phyloP scores from a whole-genome alignment of 1,284 basidiomycete species.

The Heterobasidion occidentale region DNA sequence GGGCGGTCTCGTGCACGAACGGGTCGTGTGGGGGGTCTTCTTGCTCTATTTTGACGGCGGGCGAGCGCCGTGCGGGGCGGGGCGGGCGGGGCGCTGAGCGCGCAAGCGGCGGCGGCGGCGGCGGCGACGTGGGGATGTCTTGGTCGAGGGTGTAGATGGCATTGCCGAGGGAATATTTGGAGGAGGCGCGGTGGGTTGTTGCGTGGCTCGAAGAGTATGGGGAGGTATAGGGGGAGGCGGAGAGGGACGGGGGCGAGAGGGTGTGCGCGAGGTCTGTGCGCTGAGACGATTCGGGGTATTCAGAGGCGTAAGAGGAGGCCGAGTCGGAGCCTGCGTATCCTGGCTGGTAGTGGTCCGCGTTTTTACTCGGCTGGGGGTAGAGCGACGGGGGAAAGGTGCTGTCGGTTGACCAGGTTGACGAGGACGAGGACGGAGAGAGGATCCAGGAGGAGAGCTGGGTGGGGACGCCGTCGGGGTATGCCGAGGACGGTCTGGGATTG shows the following conservation, averaged over 20 bases:
- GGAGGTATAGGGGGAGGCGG: conserved; percentile 4
- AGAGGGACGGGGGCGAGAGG: not conserved
- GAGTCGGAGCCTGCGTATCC: conserved; percentile 2
- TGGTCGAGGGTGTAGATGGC: conserved; percentile 4
- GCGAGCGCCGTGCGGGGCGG: conserved; percentile 1
- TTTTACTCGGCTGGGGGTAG: too few species aligned
- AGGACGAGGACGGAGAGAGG: too few species aligned
- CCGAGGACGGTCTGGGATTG: too few species aligned
- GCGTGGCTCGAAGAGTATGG: not conserved
- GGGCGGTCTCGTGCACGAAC: conserved; percentile 24
- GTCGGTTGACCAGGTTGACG: too few species aligned
- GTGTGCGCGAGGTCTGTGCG: not conserved
- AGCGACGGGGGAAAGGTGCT: too few species aligned
- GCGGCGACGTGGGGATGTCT: conserved; percentile 5
- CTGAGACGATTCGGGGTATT: conserved; percentile 8
- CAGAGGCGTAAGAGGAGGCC: conserved; percentile 5
- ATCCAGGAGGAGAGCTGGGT: too few species aligned
- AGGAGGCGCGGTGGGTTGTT: conserved; percentile 35
- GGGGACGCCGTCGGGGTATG: too few species aligned
- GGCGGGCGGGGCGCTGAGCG: conserved; percentile 4
- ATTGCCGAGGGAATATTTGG: conserved; percentile 43
- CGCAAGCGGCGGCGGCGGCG: conserved; percentile 1
- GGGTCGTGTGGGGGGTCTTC: conserved; percentile 5
- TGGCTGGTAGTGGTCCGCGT: too few species aligned
- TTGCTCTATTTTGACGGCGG: conserved; percentile 12